Evolutionary conservation across 352 stramenopile species (phyloP), one percentile per base, ranked within the genome.

Genomic region (Pythium inflatum): DNA sequence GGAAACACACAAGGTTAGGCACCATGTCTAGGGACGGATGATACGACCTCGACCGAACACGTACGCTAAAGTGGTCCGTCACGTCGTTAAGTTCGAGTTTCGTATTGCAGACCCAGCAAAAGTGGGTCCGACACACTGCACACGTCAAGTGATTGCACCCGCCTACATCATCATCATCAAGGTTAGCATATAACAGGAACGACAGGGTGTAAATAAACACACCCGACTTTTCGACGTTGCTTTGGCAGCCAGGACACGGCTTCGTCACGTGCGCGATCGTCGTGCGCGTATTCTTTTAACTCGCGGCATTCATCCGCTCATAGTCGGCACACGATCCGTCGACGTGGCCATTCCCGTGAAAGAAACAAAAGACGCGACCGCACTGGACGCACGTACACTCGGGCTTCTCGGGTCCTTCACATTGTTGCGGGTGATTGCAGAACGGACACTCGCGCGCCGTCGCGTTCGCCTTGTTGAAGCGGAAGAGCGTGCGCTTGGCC

Each of bases 121-220:
- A 98, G 58, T 90, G 84, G n/a, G 81, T 90, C 24, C 65, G 78
- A 67, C 92, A 98, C 28, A 92, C 85, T 16, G 91, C 80, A 65
- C 91, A 97, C 68, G 94, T 97, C 79, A 98, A 97, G 71, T 97
- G 91, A 66, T 98, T 97, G 71, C 92, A 98, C 0, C 92, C 92
- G 13, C 86, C 88, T 80, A n/a, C n/a, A n/a, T n/a, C n/a, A n/a
- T n/a, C n/a, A n/a, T n/a, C n/a, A n/a, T n/a, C n/a, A n/a, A n/a
- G n/a, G n/a, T n/a, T n/a, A n/a, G n/a, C n/a, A n/a, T n/a, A n/a
- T n/a, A n/a, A n/a, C n/a, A n/a, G n/a, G n/a, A n/a, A n/a, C n/a
- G n/a, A n/a, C n/a, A n/a, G n/a, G n/a, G n/a, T n/a, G n/a, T n/a
- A 50, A 22, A 46, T 14, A 43, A 30, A 27, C 64, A 9, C 46